These are phyloP conservation scores for Salix exigua DNA, from an alignment of 345 rosid species.

Conservation along the genomic window DNA sequence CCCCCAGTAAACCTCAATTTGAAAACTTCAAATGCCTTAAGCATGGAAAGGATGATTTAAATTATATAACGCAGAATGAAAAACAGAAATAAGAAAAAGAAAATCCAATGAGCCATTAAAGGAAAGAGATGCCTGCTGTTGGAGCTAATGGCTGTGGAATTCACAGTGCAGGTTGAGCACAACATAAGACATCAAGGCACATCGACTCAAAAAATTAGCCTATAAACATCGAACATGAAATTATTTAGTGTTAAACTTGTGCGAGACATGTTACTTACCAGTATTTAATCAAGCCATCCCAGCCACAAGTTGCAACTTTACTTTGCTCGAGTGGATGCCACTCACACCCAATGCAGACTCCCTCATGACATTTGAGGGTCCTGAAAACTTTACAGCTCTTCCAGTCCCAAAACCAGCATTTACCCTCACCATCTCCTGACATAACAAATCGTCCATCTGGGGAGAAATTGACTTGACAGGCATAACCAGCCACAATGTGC, in stretches of 20 bases:
- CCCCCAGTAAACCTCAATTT: not conserved
- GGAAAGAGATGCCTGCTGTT: not conserved
- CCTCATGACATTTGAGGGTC: conserved; percentile 85
- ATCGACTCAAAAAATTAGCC: not conserved
- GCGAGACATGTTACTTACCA: conserved; percentile 51
- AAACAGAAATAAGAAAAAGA: not conserved
- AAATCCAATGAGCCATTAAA: not conserved
- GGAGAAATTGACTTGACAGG: conserved; percentile 97
- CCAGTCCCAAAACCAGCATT: conserved; percentile 99
- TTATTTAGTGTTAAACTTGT: not conserved
- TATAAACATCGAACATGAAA: not conserved
- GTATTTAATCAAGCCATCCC: conserved; percentile 98
- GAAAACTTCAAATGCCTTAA: not conserved
- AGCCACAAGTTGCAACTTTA: conserved; percentile 97
- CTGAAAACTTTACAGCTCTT: conserved; percentile 93
- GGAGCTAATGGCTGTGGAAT: not conserved
- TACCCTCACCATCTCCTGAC: conserved; percentile 99
- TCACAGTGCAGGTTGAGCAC: not conserved
- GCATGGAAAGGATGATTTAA: not conserved
- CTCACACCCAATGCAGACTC: conserved; percentile 82
- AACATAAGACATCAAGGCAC: not conserved
- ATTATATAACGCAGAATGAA: not conserved
- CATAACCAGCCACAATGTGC: conserved; percentile 90
- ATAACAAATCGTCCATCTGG: conserved; percentile 98
- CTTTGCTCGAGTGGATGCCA: conserved; percentile 99